Base-by-base conservation (phyloP, 2,329 filamentous ascomycete genomes). In the Ophiocordyceps sinensis region DNA sequence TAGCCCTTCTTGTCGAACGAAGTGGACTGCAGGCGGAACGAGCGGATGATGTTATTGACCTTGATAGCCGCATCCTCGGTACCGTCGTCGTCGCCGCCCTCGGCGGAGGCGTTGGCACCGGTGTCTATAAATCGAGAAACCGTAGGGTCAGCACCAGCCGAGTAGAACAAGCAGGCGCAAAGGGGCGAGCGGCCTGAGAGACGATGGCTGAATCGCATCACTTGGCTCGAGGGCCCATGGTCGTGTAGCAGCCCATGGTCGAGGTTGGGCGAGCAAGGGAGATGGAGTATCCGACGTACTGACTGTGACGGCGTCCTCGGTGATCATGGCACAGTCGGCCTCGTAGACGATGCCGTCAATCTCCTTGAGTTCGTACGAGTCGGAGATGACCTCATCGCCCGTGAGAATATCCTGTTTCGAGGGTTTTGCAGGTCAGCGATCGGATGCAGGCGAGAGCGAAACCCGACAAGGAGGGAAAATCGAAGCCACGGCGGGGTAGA, bases 61-160 rank as follows among this genome's bases (percentile, higher is more conserved):
- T 78, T 77, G 67, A 80, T 65, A 44, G 65, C 63, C 38, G 53
- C 42, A 54, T 93, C 86, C 39, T 94, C 88, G 53, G 79, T 53
- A 49, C 63, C 82, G 54, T 88, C 85, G 52, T 85, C 84, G 0
- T 80, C 84, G 42, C 71, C 84, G 62, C 83, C 89, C 72, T 96
- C 91, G 47, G 91, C 88, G 55, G 89, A 96, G 54, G 91, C 85
- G 68, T 98, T 98, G 73, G 88, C 91, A 64, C 91, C 91, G 57
- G 75, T 91, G 65, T 91, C 83, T 86, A 43, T 12, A 4, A 5
- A 15, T 9, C 36, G 23, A 14, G 10, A 6, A 15, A 4, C 32
- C 23, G n/a, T 15, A 34, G 39, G 32, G 32, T 15, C 17, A n/a
- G n/a, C 32, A 3, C 13, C 14, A 31, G 12, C 5, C 3, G 23